Conservation (phyloP, 805 yeast species). For the Cyberlindnera mississippiensis region DNA sequence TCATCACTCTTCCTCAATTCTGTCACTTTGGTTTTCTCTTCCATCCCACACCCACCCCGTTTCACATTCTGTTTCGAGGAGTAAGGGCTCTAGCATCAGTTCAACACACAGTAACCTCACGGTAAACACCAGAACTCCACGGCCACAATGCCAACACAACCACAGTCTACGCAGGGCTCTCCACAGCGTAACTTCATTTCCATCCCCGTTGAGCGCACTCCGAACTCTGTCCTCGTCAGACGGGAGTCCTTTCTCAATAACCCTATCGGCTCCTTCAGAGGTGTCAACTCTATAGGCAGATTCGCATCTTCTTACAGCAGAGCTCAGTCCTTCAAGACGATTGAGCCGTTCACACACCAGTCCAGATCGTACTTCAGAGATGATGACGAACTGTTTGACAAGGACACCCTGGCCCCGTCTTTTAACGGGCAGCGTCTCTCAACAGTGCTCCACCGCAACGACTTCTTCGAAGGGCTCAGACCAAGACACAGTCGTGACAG, state of each 20-base stretch:
- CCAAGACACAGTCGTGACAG: conserved; percentile 20
- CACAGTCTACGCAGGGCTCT: conserved; percentile 4
- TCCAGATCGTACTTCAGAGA: conserved; percentile 61
- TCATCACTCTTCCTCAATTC: too few species aligned
- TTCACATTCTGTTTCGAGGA: too few species aligned
- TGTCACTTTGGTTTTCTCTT: too few species aligned
- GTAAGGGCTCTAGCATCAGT: too few species aligned
- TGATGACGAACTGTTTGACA: conserved; percentile 65
- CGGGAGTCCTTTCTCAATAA: conserved; percentile 38
- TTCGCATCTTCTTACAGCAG: conserved; percentile 78
- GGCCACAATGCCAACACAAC: background rate
- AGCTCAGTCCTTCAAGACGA: conserved; percentile 68
- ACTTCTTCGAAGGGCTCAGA: conserved; percentile 23
- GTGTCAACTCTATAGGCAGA: conserved; percentile 65
- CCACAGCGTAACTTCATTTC: conserved; percentile 15
- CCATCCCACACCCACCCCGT: too few species aligned
- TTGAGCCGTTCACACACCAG: conserved; percentile 37
- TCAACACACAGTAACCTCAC: too few species aligned
- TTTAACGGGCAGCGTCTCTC: conserved; percentile 61
- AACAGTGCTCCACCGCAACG: conserved; percentile 36
- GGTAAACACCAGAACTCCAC: too few species aligned
- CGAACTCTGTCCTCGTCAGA: conserved; percentile 26
- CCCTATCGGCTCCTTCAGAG: conserved; percentile 57
- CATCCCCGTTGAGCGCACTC: conserved; percentile 18
- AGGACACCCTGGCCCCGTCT: conserved; percentile 63